Conservation (phyloP, 2,329 filamentous ascomycete species). For the Penicillium sp. region DNA sequence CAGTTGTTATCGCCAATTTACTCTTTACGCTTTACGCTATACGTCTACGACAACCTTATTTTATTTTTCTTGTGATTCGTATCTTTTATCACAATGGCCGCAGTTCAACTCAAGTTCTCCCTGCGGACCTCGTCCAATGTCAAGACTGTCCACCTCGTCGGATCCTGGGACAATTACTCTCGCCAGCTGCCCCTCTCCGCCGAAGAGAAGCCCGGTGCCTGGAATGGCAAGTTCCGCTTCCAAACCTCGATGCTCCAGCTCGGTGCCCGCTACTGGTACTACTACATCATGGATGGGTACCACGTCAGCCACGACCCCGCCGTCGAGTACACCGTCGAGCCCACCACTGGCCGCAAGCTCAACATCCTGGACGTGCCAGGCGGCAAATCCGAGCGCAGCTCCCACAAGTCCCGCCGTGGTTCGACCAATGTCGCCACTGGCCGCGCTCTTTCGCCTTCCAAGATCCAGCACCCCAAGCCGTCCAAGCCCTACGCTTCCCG, state of each 20-base stretch:
- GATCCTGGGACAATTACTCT: slow-evolving; percentile 96
- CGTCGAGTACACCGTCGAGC: slow-evolving; percentile 84
- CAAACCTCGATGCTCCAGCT: slow-evolving; percentile 80
- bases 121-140: slow-evolving; percentile 93
- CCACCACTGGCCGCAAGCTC: slow-evolving; percentile 92
- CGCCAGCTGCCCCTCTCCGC: slow-evolving; percentile 93
- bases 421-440: slow-evolving; percentile 76
- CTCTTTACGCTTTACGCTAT: slow-evolving; percentile 19
- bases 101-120: slow-evolving; percentile 91
- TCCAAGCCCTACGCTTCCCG: slow-evolving; percentile 83
- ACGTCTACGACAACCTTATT: slow-evolving; percentile 6
- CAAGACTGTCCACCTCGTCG: slow-evolving; percentile 96
- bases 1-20: slow-evolving; percentile 15
- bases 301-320: slow-evolving; percentile 95
- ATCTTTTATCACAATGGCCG: slow-evolving; percentile 61
- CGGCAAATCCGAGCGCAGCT: slow-evolving; percentile 35
- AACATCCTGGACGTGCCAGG: slow-evolving; percentile 93
- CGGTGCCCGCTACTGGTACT: slow-evolving; percentile 98
- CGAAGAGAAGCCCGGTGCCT: slow-evolving; percentile 84
- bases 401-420: slow-evolving; percentile 43
- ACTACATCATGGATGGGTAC: slow-evolving; percentile 99
- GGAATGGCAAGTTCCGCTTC: slow-evolving; percentile 97
- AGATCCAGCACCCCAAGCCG: slow-evolving; percentile 89
- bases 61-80: slow-evolving; percentile 13
- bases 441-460: slow-evolving; percentile 79